These are phyloP conservation scores for Colletotrichum zoysiae DNA, from an alignment of 2,329 filamentous ascomycete species.

Conservation along the genomic window DNA sequence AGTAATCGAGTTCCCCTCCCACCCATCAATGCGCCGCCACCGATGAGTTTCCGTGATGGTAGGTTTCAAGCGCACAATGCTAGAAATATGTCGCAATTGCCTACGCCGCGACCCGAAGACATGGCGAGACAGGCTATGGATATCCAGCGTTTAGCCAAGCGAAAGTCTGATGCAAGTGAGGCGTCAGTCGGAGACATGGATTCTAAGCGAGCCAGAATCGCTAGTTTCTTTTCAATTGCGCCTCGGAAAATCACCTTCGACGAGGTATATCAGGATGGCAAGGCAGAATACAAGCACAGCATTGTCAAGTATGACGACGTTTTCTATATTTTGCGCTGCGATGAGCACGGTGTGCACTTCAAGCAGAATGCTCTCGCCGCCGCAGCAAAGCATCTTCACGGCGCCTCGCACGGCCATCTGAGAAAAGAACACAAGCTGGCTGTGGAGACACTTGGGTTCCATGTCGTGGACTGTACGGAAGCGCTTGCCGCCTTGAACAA, in stretches of 20 bases:
- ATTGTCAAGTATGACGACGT: constrained; percentile 41
- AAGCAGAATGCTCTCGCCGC: constrained; percentile 37
- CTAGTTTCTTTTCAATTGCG: constrained; percentile 11
- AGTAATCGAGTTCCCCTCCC: constrained; percentile 7
- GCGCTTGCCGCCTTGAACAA: constrained; percentile 41
- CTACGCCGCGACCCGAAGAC: constrained; percentile 14
- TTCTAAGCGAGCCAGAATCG: constrained; percentile 19
- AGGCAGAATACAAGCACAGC: constrained; percentile 42
- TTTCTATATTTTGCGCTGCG: constrained; percentile 44
- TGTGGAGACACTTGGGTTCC: constrained; percentile 39
- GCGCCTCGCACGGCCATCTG: constrained; percentile 35
- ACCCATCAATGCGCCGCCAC: neutral
- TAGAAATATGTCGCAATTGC: constrained; percentile 7
- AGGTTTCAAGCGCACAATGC: neutral
- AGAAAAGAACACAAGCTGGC: constrained; percentile 33
- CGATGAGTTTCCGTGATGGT: constrained; percentile 7
- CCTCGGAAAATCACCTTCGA: constrained; percentile 41
- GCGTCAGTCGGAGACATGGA: constrained; percentile 7
- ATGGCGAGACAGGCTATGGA: constrained; percentile 13
- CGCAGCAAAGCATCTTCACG: constrained; percentile 43
- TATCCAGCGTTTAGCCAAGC: constrained; percentile 18
- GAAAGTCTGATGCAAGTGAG: constrained; percentile 25
- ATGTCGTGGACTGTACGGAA: constrained; percentile 41
- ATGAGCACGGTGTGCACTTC: constrained; percentile 44
- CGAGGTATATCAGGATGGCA: constrained; percentile 43